Percentiles rank a stretch among this genome's conserved stretches.
Conservation (phyloP, 257 asterid genomes). For the Nyctanthes arbortristis region DNA sequence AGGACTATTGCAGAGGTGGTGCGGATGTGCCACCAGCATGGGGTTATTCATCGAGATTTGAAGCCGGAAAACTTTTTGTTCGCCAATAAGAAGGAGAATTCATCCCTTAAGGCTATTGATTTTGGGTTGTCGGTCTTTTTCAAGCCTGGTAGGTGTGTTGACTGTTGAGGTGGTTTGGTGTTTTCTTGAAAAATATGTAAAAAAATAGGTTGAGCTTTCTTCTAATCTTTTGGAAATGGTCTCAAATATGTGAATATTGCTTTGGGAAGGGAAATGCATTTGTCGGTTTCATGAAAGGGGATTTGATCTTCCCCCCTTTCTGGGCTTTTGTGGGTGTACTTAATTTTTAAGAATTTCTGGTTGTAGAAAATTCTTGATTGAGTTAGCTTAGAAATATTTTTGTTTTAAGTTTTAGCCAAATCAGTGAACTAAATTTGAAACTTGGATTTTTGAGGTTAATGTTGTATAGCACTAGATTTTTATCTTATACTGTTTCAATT, state of each 20-base stretch:
- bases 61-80: constrained; percentile 93
- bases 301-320: not conserved
- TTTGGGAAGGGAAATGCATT: not conserved
- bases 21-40: constrained; percentile 76
- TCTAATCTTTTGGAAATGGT: not conserved
- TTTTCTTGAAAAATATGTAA: not conserved
- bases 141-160: constrained; percentile 60
- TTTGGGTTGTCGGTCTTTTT: constrained; percentile 83
- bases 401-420: not conserved
- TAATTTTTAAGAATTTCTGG: not conserved
- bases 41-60: constrained; percentile 95
- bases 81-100: constrained; percentile 85
- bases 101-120: constrained; percentile 80
- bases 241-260: not conserved
- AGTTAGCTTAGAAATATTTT: not conserved
- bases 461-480: too few relatives aligned
- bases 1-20: constrained; percentile 85
- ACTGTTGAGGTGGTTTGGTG: too few relatives aligned
- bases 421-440: not conserved
- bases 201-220: constrained; percentile 3
- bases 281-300: not conserved
- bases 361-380: not conserved
- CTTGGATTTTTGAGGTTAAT: too few relatives aligned
- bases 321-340: not conserved
- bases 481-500: too few relatives aligned